Evolutionary conservation across 202 grass and related monocot species (phyloP).

Genomic region (Tripidium arundinaceum): DNA sequence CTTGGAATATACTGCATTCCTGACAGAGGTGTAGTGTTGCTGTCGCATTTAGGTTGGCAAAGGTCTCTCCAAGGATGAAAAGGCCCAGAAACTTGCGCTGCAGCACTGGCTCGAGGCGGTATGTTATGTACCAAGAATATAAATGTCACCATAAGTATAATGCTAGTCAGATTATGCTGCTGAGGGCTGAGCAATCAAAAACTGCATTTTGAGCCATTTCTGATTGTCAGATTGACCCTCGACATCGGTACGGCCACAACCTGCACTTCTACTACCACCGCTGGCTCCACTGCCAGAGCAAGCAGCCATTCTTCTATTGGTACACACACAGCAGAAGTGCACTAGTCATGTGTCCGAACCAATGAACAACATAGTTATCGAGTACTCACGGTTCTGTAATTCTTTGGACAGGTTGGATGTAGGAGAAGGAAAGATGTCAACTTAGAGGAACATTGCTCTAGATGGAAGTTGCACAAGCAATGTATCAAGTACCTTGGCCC

Average conservation of each 20-base stretch:
- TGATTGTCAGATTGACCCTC: slow-evolving; percentile 65
- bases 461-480: slow-evolving; percentile 58
- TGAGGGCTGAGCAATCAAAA: not conserved
- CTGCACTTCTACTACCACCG: slow-evolving; percentile 70
- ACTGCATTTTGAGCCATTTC: slow-evolving; percentile 3
- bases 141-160: not conserved
- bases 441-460: slow-evolving; percentile 51
- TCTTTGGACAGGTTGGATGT: slow-evolving; percentile 55
- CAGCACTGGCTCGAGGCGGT: slow-evolving; percentile 93
- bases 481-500: slow-evolving; percentile 91
- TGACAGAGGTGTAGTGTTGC: not conserved
- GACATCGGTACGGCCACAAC: slow-evolving; percentile 82
- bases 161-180: not conserved
- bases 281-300: slow-evolving; percentile 62
- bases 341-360: not conserved
- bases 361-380: not conserved
- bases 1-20: not conserved
- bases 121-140: slow-evolving; percentile 1
- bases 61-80: slow-evolving; percentile 76
- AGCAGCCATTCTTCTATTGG: slow-evolving; percentile 87
- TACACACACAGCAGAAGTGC: not conserved
- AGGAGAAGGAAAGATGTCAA: slow-evolving; percentile 72
- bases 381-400: not conserved
- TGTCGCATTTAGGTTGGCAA: slow-evolving; percentile 67
- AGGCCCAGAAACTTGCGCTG: slow-evolving; percentile 75